phyloP scores from a whole-genome alignment of 208 protist genomes.

The Crithidia expoeki region DNA sequence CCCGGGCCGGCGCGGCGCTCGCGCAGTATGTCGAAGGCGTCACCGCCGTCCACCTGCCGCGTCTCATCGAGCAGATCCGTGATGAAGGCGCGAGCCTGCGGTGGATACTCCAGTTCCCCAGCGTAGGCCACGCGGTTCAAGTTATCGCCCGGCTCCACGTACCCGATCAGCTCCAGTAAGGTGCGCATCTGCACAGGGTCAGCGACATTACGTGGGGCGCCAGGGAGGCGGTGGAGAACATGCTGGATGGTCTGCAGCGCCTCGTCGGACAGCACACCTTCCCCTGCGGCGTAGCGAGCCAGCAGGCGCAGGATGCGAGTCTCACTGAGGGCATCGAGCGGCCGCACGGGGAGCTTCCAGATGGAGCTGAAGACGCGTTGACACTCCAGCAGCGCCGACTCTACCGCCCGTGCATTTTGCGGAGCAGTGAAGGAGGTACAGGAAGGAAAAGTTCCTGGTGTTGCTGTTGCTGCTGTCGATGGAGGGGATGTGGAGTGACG shows the following conservation, averaged over 20 bases:
- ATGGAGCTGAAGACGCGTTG: slow-evolving; percentile 60
- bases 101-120: slow-evolving; percentile 70
- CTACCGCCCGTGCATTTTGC: slow-evolving; percentile 20
- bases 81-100: slow-evolving; percentile 68
- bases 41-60: slow-evolving; percentile 58
- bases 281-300: slow-evolving; percentile 71
- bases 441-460: not conserved
- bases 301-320: slow-evolving; percentile 75
- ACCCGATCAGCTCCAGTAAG: slow-evolving; percentile 64
- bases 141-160: slow-evolving; percentile 76
- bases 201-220: slow-evolving; percentile 43
- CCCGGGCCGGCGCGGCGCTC: slow-evolving; percentile 44
- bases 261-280: slow-evolving; percentile 65
- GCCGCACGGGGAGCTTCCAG: slow-evolving; percentile 65
- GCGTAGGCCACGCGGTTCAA: slow-evolving; percentile 64
- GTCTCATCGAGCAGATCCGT: slow-evolving; percentile 40
- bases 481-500: not conserved
- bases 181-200: slow-evolving; percentile 60
- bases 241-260: slow-evolving; percentile 55
- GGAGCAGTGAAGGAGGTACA: not conserved
- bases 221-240: slow-evolving; percentile 56
- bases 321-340: slow-evolving; percentile 73
- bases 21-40: slow-evolving; percentile 75
- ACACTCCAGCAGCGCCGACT: slow-evolving; percentile 56
- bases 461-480: slow-evolving; percentile 2